Percentiles rank a stretch among this genome's conserved stretches.
Conservation (phyloP, 2,329 filamentous ascomycete genomes). For the Fusarium vanettenii region DNA sequence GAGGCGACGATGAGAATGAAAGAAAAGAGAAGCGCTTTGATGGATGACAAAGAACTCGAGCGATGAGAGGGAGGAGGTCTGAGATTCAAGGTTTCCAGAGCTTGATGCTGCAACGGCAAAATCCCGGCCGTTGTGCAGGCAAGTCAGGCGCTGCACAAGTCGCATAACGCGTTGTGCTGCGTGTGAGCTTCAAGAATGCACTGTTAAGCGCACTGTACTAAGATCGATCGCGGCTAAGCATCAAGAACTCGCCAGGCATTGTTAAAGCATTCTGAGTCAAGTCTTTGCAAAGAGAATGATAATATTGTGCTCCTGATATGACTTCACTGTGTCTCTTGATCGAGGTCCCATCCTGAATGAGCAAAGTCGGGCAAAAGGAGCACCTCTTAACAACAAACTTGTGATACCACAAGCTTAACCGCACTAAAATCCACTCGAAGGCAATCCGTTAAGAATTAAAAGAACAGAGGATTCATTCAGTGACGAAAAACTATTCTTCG, state of each 20-base stretch:
- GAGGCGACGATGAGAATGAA: neutral
- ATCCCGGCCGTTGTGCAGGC: constrained; percentile 26
- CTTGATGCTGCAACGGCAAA: constrained; percentile 29
- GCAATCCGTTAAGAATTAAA: neutral
- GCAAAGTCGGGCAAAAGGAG: neutral
- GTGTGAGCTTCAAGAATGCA: neutral
- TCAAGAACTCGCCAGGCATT: neutral
- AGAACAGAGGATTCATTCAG: constrained; percentile 50
- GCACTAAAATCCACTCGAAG: neutral
- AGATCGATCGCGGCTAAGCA: neutral
- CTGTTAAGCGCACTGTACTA: neutral
- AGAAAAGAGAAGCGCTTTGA: constrained; percentile 21
- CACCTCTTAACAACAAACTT: neutral
- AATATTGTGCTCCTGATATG: accelerated
- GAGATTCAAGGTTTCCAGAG: constrained; percentile 19
- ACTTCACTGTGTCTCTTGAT: neutral
- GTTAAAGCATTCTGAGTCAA: neutral
- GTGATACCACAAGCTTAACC: neutral
- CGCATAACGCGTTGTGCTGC: constrained; percentile 7
- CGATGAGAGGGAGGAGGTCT: constrained; percentile 23
- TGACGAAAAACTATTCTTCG: constrained; percentile 36
- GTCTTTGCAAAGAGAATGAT: neutral
- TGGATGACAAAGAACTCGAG: constrained; percentile 35
- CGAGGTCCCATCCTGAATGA: neutral
- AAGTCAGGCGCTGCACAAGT: constrained; percentile 12